A percentile compares a stretch with the other conserved stretches of the same genome.
Evolutionary conservation across 2,329 filamentous ascomycete genomes (phyloP).

Genomic region (Calcarisporium arbuscula): DNA sequence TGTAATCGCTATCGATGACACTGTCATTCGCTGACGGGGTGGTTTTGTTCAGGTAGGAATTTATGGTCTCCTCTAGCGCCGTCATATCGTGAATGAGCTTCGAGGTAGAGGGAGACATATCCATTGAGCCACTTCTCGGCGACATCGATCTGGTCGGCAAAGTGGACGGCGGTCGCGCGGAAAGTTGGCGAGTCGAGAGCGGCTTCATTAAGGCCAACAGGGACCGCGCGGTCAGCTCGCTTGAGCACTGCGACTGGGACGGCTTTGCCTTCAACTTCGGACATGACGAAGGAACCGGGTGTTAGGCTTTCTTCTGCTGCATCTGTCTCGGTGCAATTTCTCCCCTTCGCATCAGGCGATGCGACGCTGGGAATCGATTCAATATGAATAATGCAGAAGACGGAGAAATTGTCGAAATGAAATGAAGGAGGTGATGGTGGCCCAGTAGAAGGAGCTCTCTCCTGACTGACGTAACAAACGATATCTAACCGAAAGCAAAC

Average conservation of each 20-base stretch:
- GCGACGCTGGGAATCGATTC: neutral
- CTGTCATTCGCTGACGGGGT: slow-evolving; percentile 76
- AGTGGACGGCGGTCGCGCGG: slow-evolving; percentile 78
- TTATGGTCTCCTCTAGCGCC: slow-evolving; percentile 72
- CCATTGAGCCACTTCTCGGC: slow-evolving; percentile 85
- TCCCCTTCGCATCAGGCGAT: neutral
- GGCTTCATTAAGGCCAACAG: slow-evolving; percentile 88
- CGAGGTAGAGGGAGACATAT: slow-evolving; percentile 46
- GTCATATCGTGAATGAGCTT: slow-evolving; percentile 57
- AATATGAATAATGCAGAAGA: too few relatives aligned
- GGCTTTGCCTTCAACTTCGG: slow-evolving; percentile 16
- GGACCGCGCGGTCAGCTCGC: slow-evolving; percentile 39
- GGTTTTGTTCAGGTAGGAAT: slow-evolving; percentile 67
- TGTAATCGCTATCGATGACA: slow-evolving; percentile 91
- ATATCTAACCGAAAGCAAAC: too few relatives aligned
- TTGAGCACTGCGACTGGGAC: slow-evolving; percentile 13
- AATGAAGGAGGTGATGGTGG: too few relatives aligned
- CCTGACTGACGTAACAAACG: too few relatives aligned
- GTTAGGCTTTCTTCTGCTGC: slow-evolving; percentile 6
- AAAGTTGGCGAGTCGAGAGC: slow-evolving; percentile 95
- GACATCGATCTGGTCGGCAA: slow-evolving; percentile 83
- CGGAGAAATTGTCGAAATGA: too few relatives aligned
- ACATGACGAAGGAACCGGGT: slow-evolving; percentile 1
- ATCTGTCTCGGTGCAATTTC: slow-evolving; percentile 1
- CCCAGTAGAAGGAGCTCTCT: too few relatives aligned